Percentiles rank a stretch among this genome's conserved stretches.
Evolutionary conservation across 352 stramenopile species (phyloP).

Genomic region (Pythium dissimile): DNA sequence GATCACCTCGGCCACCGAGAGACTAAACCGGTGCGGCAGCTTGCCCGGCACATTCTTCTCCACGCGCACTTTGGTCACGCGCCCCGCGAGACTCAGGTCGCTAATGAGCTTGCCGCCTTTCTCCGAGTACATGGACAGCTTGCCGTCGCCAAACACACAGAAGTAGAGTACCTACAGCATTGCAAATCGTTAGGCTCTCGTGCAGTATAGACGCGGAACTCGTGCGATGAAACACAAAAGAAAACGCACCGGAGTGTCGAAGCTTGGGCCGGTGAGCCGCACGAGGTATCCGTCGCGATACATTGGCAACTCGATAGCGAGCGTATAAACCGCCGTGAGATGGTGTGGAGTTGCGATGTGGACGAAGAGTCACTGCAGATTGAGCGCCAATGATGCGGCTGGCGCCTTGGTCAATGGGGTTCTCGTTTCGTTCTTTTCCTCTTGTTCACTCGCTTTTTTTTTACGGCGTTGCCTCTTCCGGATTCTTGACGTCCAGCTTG

Average conservation of each 20-base stretch:
- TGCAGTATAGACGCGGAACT: too few species aligned
- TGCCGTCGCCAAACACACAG: conserved; percentile 75
- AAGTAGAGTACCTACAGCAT: conserved; percentile 58
- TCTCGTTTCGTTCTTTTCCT: background rate
- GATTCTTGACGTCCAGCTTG: background rate
- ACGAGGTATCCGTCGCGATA: conserved; percentile 81
- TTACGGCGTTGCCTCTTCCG: background rate
- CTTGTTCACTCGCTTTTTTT: background rate
- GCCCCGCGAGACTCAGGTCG: conserved; percentile 60
- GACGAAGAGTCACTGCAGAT: too few species aligned
- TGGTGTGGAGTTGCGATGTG: background rate
- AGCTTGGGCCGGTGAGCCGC: conserved; percentile 44
- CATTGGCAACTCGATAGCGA: conserved; percentile 31
- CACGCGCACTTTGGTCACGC: conserved; percentile 74
- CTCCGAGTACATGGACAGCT: conserved; percentile 68
- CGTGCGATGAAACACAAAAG: background rate
- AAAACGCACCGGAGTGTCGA: conserved; percentile 48
- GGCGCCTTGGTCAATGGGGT: too few species aligned
- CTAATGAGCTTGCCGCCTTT: conserved; percentile 65
- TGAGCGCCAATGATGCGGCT: too few species aligned
- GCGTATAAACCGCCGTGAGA: background rate
- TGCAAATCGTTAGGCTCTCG: too few species aligned
- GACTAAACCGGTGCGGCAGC: conserved; percentile 70
- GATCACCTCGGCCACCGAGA: conserved; percentile 62
- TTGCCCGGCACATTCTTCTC: conserved; percentile 60